Percentiles rank a stretch among this genome's conserved stretches.
Conservation (phyloP, 768 basidiomycete genomes). For the Mycena crocata region DNA sequence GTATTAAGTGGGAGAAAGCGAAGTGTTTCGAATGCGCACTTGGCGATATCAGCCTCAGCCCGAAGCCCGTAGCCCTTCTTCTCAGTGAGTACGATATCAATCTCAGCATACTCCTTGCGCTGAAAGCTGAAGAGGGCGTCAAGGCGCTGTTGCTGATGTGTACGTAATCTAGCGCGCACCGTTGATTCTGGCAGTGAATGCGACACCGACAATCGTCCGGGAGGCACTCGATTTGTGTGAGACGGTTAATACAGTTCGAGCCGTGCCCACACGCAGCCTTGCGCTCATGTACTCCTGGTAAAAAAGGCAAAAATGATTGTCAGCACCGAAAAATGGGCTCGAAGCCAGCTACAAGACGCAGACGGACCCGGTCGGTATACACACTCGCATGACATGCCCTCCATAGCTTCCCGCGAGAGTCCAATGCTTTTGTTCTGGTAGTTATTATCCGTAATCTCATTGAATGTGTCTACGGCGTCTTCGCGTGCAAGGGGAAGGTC, state of each 20-base stretch:
- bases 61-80: slow-evolving; percentile 96
- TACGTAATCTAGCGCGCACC: slow-evolving; percentile 61
- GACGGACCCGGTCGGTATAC: slow-evolving; percentile 83
- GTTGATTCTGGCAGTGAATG: slow-evolving; percentile 89
- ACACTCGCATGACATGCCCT: slow-evolving; percentile 98
- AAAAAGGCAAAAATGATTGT: slow-evolving; percentile 28
- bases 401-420: slow-evolving; percentile 87
- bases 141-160: slow-evolving; percentile 22
- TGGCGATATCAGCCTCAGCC: slow-evolving; percentile 73
- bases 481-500: slow-evolving; percentile 83
- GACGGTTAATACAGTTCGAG: slow-evolving; percentile 96
- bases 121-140: slow-evolving; percentile 74
- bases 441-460: slow-evolving; percentile 78
- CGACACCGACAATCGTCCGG: slow-evolving; percentile 88
- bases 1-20: background rate
- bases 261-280: slow-evolving; percentile 83
- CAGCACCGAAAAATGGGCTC: slow-evolving; percentile 34
- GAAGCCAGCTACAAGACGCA: slow-evolving; percentile 14
- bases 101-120: slow-evolving; percentile 82
- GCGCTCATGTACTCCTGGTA: slow-evolving; percentile 68
- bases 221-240: slow-evolving; percentile 98
- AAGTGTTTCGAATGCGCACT: slow-evolving; percentile 55
- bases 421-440: slow-evolving; percentile 92
- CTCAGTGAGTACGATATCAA: slow-evolving; percentile 93
- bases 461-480: slow-evolving; percentile 78